These are phyloP conservation scores for Yarrowia porcina DNA, from an alignment of 805 yeast genomes.

Conservation along the genomic window DNA sequence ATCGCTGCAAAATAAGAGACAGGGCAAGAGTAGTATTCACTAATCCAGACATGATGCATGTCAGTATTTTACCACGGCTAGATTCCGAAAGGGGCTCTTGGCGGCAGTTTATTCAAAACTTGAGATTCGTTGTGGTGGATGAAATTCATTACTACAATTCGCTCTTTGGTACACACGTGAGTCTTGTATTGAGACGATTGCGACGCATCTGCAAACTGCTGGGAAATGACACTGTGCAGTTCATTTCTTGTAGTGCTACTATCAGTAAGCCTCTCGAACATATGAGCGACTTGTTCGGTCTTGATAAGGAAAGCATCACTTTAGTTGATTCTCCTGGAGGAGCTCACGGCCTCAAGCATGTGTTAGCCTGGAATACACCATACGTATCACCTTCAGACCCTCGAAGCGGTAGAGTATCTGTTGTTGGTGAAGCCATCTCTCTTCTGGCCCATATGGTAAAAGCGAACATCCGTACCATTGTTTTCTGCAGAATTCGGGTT, in stretches of 20 bases:
- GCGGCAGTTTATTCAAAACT: slow-evolving; percentile 55
- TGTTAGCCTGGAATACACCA: slow-evolving; percentile 86
- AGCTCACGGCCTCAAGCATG: slow-evolving; percentile 72
- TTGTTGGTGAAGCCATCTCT: slow-evolving; percentile 72
- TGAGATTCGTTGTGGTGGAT: slow-evolving; percentile 75
- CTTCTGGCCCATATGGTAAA: slow-evolving; percentile 63
- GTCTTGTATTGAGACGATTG: slow-evolving; percentile 76
- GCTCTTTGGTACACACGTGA: slow-evolving; percentile 88
- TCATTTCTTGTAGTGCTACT: slow-evolving; percentile 94
- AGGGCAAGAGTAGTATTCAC: slow-evolving; percentile 81
- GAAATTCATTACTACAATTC: slow-evolving; percentile 83
- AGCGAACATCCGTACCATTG: slow-evolving; percentile 72
- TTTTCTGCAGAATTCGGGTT: slow-evolving; percentile 81
- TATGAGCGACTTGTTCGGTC: slow-evolving; percentile 71
- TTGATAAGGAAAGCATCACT: slow-evolving; percentile 38
- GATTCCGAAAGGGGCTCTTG: slow-evolving; percentile 37
- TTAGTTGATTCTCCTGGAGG: slow-evolving; percentile 77
- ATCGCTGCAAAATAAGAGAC: slow-evolving; percentile 53
- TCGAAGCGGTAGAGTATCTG: slow-evolving; percentile 59
- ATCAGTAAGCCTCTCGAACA: slow-evolving; percentile 69
- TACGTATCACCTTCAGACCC: slow-evolving; percentile 56
- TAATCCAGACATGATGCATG: slow-evolving; percentile 91
- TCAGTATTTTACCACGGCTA: slow-evolving; percentile 68
- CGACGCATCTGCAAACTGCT: slow-evolving; percentile 57
- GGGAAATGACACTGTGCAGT: slow-evolving; percentile 55